Evolutionary conservation across 148 eudicot species (phyloP).

Genomic region (Rhododendron ovatum): DNA sequence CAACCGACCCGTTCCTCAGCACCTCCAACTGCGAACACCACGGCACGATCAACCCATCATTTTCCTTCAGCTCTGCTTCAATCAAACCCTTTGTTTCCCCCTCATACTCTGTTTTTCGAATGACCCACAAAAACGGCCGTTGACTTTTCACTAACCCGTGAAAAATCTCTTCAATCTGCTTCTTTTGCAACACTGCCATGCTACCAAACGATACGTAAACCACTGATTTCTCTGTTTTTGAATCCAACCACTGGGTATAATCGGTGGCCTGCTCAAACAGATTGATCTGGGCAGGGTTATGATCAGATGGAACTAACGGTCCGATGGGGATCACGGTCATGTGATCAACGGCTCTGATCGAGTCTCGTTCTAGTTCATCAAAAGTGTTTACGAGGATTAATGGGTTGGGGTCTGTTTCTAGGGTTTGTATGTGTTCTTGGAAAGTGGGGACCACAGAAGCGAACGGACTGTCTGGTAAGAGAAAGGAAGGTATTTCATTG

Average conservation of each 20-base stretch:
- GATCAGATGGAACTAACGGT: conserved; percentile 38
- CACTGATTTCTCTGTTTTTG: conserved; percentile 44
- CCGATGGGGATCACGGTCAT: conserved; percentile 32
- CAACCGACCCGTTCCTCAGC: conserved; percentile 28
- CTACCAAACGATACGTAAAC: conserved; percentile 73
- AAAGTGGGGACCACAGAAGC: conserved; percentile 9
- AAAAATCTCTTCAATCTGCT: conserved; percentile 47
- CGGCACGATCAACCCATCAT: conserved; percentile 19
- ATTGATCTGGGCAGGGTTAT: neutral
- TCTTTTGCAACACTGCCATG: conserved; percentile 21
- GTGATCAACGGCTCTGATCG: conserved; percentile 31
- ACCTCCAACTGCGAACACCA: conserved; percentile 27
- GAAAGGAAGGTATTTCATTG: conserved; percentile 57
- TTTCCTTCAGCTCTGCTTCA: neutral
- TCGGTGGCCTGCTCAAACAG: conserved; percentile 5
- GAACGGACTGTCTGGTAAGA: conserved; percentile 28
- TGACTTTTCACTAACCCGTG: conserved; percentile 32
- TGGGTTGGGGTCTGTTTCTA: conserved; percentile 33
- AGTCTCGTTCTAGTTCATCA: conserved; percentile 43
- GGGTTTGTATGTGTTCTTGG: conserved; percentile 32
- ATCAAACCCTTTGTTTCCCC: neutral
- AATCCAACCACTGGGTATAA: conserved; percentile 45
- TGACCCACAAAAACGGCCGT: conserved; percentile 68
- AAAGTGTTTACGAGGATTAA: conserved; percentile 55
- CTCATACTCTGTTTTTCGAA: conserved; percentile 21